These are phyloP conservation scores for Sanghuangporus sanghuang DNA, from an alignment of 1,284 basidiomycete genomes.

Conservation along the genomic window DNA sequence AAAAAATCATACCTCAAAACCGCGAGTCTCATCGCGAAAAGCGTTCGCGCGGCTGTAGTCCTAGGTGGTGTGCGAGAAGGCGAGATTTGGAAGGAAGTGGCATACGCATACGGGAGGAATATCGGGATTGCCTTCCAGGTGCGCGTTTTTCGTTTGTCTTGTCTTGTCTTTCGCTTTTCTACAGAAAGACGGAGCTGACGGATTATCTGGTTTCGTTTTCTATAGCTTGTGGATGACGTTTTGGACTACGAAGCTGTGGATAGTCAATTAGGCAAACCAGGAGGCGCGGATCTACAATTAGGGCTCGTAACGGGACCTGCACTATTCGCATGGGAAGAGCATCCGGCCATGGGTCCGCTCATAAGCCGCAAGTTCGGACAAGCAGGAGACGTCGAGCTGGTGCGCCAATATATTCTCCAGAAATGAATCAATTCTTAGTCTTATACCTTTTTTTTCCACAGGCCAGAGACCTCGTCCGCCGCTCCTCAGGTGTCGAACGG, in stretches of 20 bases:
- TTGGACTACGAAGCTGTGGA: conserved; percentile 77
- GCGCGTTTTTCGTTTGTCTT: conserved; percentile 23
- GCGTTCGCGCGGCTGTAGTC: conserved; percentile 82
- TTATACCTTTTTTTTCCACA: conserved; percentile 26
- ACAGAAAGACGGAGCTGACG: not conserved
- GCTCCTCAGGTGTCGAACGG: conserved; percentile 74
- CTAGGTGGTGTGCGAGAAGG: conserved; percentile 82
- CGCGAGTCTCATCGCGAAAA: conserved; percentile 94
- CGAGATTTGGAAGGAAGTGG: conserved; percentile 87
- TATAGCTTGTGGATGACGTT: conserved; percentile 88
- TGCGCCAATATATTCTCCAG: conserved; percentile 31
- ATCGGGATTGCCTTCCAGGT: conserved; percentile 95
- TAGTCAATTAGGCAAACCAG: conserved; percentile 76
- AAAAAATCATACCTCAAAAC: conserved; percentile 97
- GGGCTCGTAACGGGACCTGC: conserved; percentile 91
- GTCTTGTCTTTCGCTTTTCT: not conserved
- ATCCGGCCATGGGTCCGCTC: conserved; percentile 76
- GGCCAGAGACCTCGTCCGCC: conserved; percentile 72
- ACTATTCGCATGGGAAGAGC: conserved; percentile 92
- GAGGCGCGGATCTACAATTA: conserved; percentile 80
- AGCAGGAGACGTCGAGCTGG: conserved; percentile 82
- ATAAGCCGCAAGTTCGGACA: conserved; percentile 82
- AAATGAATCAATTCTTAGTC: too few relatives aligned
- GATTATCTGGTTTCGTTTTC: not conserved
- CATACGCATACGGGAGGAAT: conserved; percentile 89